Evolutionary conservation across 1,284 basidiomycete genomes (phyloP), one percentile per base, ranked within the genome.

Genomic region (Apiotrichum sp.): DNA sequence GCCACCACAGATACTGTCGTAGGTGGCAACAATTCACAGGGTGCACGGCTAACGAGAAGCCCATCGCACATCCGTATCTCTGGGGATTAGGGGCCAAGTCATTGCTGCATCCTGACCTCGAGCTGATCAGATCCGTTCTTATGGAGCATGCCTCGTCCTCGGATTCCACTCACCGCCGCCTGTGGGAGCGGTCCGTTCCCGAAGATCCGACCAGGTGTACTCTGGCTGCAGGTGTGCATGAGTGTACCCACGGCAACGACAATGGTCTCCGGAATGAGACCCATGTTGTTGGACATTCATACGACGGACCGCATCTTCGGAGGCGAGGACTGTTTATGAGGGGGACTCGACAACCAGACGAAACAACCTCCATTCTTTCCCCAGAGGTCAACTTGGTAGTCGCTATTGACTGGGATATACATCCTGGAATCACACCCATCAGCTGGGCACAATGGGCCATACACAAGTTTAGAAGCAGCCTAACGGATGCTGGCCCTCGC

Each of bases 1-100:
- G 65, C 71, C 0, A 69, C 70, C 49, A 66, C 66, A 31, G 70
- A 73, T 56, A 70, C 67, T 2, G 58, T 64, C 46, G 67, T 67
- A 39, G 44, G 67, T 63, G 6, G 36, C 2, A 32, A 33, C 22
- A 7, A 13, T 41, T 5, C 6, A 6, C 13, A 1, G 43, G 6
- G 9, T 14, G 6, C 6, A 16, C 6, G 2, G 10, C 50, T 22
- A 22, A 53, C 55, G 32, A 53, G 58, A 10, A 67, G 64, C 68
- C 68, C 33, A 62, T 70, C 6, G 62, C 67, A 8, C 68, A 70
- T 42, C 68, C 68, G 3, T 70, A 62, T 47, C 38, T 70, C 22
- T 70, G 68, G 68, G 68, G 68, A 2, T 16, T 64, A 2, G 48
- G 57, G 22, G 65, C 65, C 10, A 56, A 58, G 36, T 60, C 58